Conservation (phyloP, 2,329 filamentous ascomycete genomes). For the Sporothrix dimorphospora region DNA sequence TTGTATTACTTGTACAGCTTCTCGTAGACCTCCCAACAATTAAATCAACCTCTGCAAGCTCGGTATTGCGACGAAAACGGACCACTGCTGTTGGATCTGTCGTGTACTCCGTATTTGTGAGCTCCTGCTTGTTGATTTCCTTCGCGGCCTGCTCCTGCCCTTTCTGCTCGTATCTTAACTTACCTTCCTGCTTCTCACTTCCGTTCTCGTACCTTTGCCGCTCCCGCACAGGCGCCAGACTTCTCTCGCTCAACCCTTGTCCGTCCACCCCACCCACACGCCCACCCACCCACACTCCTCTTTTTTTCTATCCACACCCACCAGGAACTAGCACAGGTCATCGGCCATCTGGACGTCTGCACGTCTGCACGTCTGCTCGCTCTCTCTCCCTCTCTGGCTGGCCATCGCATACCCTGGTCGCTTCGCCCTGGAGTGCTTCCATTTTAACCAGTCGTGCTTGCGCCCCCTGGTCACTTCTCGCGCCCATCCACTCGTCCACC, state of each 20-base stretch:
- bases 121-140: slow-evolving; percentile 2
- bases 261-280: slow-evolving; percentile 28
- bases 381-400: slow-evolving; percentile 18
- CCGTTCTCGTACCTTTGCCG: slow-evolving; percentile 20
- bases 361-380: slow-evolving; percentile 11
- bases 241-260: slow-evolving; percentile 26
- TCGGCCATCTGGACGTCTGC: slow-evolving; percentile 19
- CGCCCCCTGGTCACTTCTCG: slow-evolving; percentile 28
- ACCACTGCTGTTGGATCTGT: neutral
- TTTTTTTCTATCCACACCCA: slow-evolving; percentile 24
- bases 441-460: slow-evolving; percentile 34
- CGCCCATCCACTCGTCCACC: slow-evolving; percentile 27
- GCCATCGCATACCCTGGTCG: slow-evolving; percentile 30
- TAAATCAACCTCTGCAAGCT: neutral
- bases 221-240: slow-evolving; percentile 30
- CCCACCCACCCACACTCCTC: slow-evolving; percentile 23
- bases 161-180: neutral
- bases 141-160: slow-evolving; percentile 1
- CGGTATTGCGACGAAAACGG: too few relatives aligned
- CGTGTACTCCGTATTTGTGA: neutral
- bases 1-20: too few relatives aligned
- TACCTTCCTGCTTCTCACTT: neutral
- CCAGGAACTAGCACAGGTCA: slow-evolving; percentile 26
- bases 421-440: slow-evolving; percentile 30
- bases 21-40: neutral